Base-by-base conservation (phyloP, 2,329 filamentous ascomycete species). In the Fusarium setosum region DNA sequence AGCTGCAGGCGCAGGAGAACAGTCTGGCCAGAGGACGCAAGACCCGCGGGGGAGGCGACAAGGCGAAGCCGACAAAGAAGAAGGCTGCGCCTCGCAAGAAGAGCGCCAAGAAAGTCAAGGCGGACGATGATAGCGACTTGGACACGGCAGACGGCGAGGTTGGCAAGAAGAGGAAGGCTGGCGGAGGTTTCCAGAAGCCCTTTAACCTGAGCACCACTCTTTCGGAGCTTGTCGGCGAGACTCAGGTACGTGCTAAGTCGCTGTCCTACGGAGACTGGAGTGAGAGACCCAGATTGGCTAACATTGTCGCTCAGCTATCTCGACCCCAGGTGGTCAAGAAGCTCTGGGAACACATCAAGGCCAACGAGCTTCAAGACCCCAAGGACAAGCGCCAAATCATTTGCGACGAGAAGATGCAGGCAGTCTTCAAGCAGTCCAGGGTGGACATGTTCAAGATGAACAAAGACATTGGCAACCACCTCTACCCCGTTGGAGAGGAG, bases 381-480 rank as follows among this genome's bases (percentile, higher is more conserved):
- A 88, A 78, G 66, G 95, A 99, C 81, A 95, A 94, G 77, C 92
- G 96, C 20, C 93, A 97, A 70, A 99, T 99, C 65, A 83, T 88
- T 24, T 99, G 96, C 80, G 96, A 99, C 78, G 93, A 97, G 21
- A 89, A 88, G 70, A 91, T 99, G 91, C 90, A 92, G 61, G 91
- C 92, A 7, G 92, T 99, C 8, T 99, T 99, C 82, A 97, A 97
- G 78, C 87, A 92, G 73, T 88, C 94, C 73, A 92, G 88, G 73
- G 92, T 99, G 48, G 93, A 98, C 79, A 99, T 99, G 96, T 99
- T 99, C 79, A 94, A 93, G 70, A 98, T 99, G 95, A 98, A 97
- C 83, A 97, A 97, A 83, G 88, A 97, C 15, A 88, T 98, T 11
- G 93, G 92, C 65, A 90, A 91, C 75, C 95, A 98, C 74, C 84